Conservation (phyloP, 1,139 yeast species). For the Zygoascus meyerae region DNA sequence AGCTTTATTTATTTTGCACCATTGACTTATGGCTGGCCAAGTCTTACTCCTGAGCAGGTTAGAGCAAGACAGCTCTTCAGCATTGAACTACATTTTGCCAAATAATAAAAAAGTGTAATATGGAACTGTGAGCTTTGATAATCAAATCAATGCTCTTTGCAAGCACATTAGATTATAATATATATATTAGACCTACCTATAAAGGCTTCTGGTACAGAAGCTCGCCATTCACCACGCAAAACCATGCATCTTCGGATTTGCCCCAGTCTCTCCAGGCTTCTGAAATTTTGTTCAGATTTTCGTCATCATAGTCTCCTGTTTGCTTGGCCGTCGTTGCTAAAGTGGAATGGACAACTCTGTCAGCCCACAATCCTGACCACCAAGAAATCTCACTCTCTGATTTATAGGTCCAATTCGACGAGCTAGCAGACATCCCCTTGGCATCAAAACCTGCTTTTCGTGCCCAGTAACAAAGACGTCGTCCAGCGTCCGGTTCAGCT, state of each 20-base stretch:
- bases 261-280: conserved; percentile 24
- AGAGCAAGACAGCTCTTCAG: conserved; percentile 74
- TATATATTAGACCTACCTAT: background rate
- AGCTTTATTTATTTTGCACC: conserved; percentile 77
- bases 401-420: conserved; percentile 24
- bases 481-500: conserved; percentile 25
- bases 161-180: background rate
- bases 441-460: conserved; percentile 21
- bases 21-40: conserved; percentile 72
- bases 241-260: conserved; percentile 19
- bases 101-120: conserved; percentile 37
- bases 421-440: conserved; percentile 12
- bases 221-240: conserved; percentile 21
- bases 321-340: conserved; percentile 18
- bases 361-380: conserved; percentile 28
- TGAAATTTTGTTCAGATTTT: conserved; percentile 18
- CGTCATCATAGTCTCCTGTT: conserved; percentile 17
- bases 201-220: conserved; percentile 18
- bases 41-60: conserved; percentile 60
- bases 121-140: background rate
- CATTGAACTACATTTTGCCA: conserved; percentile 76
- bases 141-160: background rate
- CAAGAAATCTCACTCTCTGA: conserved; percentile 19
- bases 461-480: conserved; percentile 18
- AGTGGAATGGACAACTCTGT: conserved; percentile 21